A percentile compares a stretch with the other conserved stretches of the same genome.
These are phyloP conservation scores for Rubroboletus satanas DNA, from an alignment of 768 basidiomycete genomes.

Conservation along the genomic window DNA sequence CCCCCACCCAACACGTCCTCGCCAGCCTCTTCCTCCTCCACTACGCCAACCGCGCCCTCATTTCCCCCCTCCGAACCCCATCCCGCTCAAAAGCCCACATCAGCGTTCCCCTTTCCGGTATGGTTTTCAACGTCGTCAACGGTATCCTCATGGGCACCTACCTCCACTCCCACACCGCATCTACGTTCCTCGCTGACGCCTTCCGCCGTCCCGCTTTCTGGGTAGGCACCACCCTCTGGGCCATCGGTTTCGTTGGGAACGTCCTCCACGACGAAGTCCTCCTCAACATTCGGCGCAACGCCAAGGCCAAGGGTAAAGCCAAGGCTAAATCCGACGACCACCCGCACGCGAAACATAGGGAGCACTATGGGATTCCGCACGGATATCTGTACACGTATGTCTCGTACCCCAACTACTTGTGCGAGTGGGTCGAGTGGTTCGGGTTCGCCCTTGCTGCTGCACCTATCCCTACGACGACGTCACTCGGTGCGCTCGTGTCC, in stretches of 20 bases:
- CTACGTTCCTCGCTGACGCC: slow-evolving; percentile 38
- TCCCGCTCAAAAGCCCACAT: slow-evolving; percentile 74
- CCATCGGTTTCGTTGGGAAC: slow-evolving; percentile 71
- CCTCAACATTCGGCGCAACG: slow-evolving; percentile 70
- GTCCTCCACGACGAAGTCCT: slow-evolving; percentile 89
- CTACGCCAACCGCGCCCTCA: slow-evolving; percentile 77
- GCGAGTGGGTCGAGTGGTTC: slow-evolving; percentile 94
- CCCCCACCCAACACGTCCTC: slow-evolving; percentile 48
- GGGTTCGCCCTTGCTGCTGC: slow-evolving; percentile 79
- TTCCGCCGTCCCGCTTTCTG: slow-evolving; percentile 48
- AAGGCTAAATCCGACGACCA: slow-evolving; percentile 28
- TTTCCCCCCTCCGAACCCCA: slow-evolving; percentile 79
- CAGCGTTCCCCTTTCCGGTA: slow-evolving; percentile 50
- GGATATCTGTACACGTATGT: slow-evolving; percentile 73
- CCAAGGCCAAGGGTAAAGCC: slow-evolving; percentile 35
- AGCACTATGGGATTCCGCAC: slow-evolving; percentile 77
- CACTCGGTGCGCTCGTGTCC: slow-evolving; percentile 39
- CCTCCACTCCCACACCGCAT: slow-evolving; percentile 55
- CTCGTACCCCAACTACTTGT: slow-evolving; percentile 91
- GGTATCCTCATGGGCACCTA: slow-evolving; percentile 68
- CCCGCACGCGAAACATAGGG: slow-evolving; percentile 27
- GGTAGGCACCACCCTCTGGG: slow-evolving; percentile 64
- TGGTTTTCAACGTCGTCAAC: slow-evolving; percentile 69
- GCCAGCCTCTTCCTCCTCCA: slow-evolving; percentile 62
- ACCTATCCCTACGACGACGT: slow-evolving; percentile 38